These are phyloP conservation scores for Pouteria campechiana DNA, from an alignment of 179 eudicot species.

Conservation along the genomic window DNA sequence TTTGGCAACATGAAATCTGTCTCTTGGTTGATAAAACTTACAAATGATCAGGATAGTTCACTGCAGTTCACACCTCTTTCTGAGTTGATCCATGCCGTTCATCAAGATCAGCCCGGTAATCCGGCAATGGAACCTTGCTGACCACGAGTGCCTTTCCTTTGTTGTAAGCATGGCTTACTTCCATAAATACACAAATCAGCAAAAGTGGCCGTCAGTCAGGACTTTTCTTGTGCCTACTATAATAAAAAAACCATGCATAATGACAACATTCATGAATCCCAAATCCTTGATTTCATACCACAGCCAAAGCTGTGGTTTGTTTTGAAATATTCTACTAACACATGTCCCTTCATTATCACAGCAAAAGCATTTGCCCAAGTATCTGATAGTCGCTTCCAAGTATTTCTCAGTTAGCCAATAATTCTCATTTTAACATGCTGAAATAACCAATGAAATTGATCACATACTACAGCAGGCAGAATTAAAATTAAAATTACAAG, in stretches of 20 bases:
- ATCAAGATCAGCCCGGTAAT: constrained; percentile 94
- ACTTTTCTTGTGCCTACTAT: neutral
- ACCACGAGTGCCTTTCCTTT: constrained; percentile 91
- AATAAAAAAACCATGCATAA: too few relatives aligned
- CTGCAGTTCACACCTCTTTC: constrained; percentile 61
- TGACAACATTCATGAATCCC: too few relatives aligned
- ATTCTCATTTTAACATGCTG: neutral
- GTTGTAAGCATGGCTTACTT: constrained; percentile 89
- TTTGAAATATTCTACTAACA: too few relatives aligned
- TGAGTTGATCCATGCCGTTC: constrained; percentile 88
- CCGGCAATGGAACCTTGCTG: constrained; percentile 87
- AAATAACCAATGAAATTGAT: neutral
- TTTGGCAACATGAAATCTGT: too few relatives aligned
- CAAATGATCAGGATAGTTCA: neutral
- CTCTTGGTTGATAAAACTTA: too few relatives aligned
- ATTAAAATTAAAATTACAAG: too few relatives aligned
- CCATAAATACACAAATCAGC: constrained; percentile 31
- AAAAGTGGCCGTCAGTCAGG: constrained; percentile 4
- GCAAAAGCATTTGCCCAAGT: neutral
- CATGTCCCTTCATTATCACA: too few relatives aligned
- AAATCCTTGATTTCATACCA: too few relatives aligned
- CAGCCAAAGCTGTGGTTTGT: too few relatives aligned
- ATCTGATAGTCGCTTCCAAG: neutral
- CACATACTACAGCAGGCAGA: too few relatives aligned
- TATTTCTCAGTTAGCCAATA: too few relatives aligned